Evolutionary conservation across 495 filamentous ascomycete species (phyloP), one percentile per base, ranked within the genome.

Genomic region (Lasiosphaeria hispida): DNA sequence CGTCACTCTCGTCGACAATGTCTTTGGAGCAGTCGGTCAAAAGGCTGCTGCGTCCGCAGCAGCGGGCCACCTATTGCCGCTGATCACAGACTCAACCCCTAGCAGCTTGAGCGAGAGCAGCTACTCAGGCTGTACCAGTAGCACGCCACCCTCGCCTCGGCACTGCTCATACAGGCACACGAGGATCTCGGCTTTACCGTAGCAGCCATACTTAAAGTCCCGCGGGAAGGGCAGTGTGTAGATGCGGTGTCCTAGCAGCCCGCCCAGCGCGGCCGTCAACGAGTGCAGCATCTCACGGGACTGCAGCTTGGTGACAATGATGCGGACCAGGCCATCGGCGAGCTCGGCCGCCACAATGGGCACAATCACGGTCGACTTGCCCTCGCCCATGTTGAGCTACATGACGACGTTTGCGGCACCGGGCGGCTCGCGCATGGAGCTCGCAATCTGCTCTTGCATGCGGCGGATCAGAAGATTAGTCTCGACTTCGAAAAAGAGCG

Each of bases 371-470:
- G 85, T 85, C 0, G 85, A 85, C 62, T 91, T 91, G 0, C 88
- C 87, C 64, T 88, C 80, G 0, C 87, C 87, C 87, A 90, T 90
- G 60, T 89, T 89, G 50, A 91, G 72, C 62, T 91, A 87, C 67
- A 90, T 74, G 10, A 85, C 82, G n/a, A n/a, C n/a, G 60, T 85
- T 88, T 0, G 49, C 30, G 1, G 58, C 68, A 0, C 65, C 70
- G 0, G 54, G 56, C 0, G 85, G 84, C 2, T 45, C 45, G 7
- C 75, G 81, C 84, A 88, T 88, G 43, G 77, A 68, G 4, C 34
- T 14, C 0, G 85, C 81, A 45, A 88, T 80, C 4, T 78, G 62
- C 8, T 72, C 72, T 60, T 90, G 87, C 1, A 81, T 80, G 30
- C 71, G 64, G 5, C 86, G 80, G 34, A 90, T 84, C 11, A 80